Base-by-base conservation (phyloP, 306 rosid species). In the Inga laurina region DNA sequence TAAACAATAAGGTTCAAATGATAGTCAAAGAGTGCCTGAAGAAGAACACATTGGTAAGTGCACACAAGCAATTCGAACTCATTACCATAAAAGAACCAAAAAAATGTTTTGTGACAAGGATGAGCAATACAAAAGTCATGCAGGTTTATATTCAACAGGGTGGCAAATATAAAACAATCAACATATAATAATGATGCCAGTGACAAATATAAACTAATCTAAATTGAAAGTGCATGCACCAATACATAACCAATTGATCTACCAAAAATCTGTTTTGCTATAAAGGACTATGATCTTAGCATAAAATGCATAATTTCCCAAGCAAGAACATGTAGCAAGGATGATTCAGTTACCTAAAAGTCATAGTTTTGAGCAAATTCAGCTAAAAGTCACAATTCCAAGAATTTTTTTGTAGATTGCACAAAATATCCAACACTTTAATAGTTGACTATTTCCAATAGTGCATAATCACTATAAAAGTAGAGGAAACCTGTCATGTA, bases 121-220 rank as follows among this genome's bases (percentile, higher is more conserved):
- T 34, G 16, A 79, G 71, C 81, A 82, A 56, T 67, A 30, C 65
- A 81, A 51, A 43, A 67, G 67, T 35, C 62, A 39, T 80, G 75
- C 51, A 68, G 14, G 74, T 48, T 24, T 22, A 22, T 3, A 64
- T 30, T 64, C 45, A 64, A 78, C n/a, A 78, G 45, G 5, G 56
- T 62, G 32, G 9, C 30, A 64, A 30, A 78, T 44, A 45, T 13
- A 18, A 5, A 24, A 82, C 30, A 11, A 75, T 21, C 41, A 68
- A 76, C 56, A 51, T 52, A 62, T 39, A 10, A 46, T 61, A 69
- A 30, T 54, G 65, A 65, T 4, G 66, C 72, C 70, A 76, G 10
- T 32, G 66, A 49, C 72, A 51, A 64, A 62, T 43, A 54, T 45
- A 81, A 72, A 52, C 66, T 44, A 39, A 68, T 15, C 19, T 34